Base-by-base conservation (phyloP, 2,329 filamentous ascomycete species). In the Penicillium sclerotigenum region DNA sequence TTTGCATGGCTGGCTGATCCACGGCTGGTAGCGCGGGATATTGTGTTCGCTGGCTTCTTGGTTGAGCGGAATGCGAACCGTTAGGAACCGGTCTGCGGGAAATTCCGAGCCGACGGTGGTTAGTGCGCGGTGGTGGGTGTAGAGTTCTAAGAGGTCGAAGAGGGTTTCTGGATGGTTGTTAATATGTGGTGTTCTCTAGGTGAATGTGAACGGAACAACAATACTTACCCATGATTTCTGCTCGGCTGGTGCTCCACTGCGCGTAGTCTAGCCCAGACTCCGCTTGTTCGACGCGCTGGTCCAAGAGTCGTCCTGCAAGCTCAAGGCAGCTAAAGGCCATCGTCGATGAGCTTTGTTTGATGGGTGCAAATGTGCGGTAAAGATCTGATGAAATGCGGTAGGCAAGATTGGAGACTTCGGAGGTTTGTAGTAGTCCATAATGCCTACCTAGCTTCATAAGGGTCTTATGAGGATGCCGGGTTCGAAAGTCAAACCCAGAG, bases 401-500 rank as follows among this genome's bases (percentile, higher is more conserved):
- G 0, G 90, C 90, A 0, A 86, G 81, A 16, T 80, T 80, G 29
- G 86, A 84, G 58, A 91, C 83, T 24, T 76, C 71, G 0, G 71
- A 72, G 10, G 80, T 75, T 51, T 78, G 81, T 5, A 81, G 79
- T 8, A 83, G 78, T 5, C 78, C 74, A 54, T 87, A 80, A 43
- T 77, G 76, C 68, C 87, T 84, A 48, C 86, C 81, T 26, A 96
- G 81, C 76, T 97, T 97, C 63, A 91, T 82, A 40, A 97, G 79
- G 22, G 90, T 81, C 61, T 91, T 90, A 65, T 97, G 91, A 0
- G 93, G 91, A 67, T 96, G 89, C 36, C 91, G 87, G 56, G 87
- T 92, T 34, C 92, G 86, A 70, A 97, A 97, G 73, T 99, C 93
- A 73, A 99, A 99, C 59, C 89, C 88, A 29, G 92, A 88, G 2